phyloP scores from a whole-genome alignment of 2,329 filamentous ascomycete species.

The Ilyonectria destructans region DNA sequence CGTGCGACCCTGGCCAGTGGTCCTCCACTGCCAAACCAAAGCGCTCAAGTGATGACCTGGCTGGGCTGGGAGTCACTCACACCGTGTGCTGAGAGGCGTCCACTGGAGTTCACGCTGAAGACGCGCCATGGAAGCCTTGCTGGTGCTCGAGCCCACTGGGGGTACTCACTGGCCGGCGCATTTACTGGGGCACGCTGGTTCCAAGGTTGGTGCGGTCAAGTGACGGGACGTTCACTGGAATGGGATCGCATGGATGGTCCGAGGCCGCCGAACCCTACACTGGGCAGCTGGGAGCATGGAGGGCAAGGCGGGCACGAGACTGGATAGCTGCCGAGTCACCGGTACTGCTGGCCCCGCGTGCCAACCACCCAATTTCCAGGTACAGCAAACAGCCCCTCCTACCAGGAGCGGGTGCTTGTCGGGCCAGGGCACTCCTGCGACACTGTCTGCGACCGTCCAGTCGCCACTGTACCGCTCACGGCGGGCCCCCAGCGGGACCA shows the following conservation, averaged over 20 bases:
- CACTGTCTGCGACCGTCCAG: slow-evolving; percentile 37
- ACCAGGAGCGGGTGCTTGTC: slow-evolving; percentile 41
- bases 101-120: slow-evolving; percentile 23
- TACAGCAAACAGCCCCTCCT: slow-evolving; percentile 40
- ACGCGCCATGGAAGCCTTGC: slow-evolving; percentile 28
- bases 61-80: slow-evolving; percentile 17
- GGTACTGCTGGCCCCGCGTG: slow-evolving; percentile 37
- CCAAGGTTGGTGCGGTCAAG: slow-evolving; percentile 46
- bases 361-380: slow-evolving; percentile 34
- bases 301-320: slow-evolving; percentile 29
- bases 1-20: neutral
- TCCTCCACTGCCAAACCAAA: neutral
- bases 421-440: slow-evolving; percentile 36
- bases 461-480: slow-evolving; percentile 44
- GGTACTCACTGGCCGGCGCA: slow-evolving; percentile 9
- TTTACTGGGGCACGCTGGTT: slow-evolving; percentile 26
- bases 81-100: slow-evolving; percentile 16
- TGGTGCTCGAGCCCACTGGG: slow-evolving; percentile 32
- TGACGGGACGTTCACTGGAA: slow-evolving; percentile 49
- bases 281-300: slow-evolving; percentile 41
- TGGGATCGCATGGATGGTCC: slow-evolving; percentile 38
- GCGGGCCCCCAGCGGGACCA: slow-evolving; percentile 36
- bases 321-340: slow-evolving; percentile 43
- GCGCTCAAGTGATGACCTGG: neutral
- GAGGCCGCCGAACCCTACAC: slow-evolving; percentile 43